Percentiles rank a stretch among this genome's conserved stretches.
phyloP scores from a whole-genome alignment of 192 early-diverging fungal species.

The Lunasporangiospora selenospora region DNA sequence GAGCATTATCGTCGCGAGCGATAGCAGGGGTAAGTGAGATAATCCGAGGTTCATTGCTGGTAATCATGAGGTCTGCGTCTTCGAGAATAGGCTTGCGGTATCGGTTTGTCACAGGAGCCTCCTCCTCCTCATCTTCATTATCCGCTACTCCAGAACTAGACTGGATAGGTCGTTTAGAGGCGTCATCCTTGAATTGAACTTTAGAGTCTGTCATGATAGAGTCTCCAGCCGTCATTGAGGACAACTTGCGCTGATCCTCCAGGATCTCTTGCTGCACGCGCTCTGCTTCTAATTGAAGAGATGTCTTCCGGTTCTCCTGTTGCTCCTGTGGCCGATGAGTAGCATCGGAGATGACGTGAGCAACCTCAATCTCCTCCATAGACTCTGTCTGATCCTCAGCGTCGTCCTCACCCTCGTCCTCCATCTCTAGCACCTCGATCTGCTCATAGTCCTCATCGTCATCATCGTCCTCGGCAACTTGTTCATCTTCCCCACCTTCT shows the following conservation, averaged over 20 bases:
- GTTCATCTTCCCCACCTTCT: conserved; percentile 54
- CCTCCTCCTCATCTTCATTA: conserved; percentile 47
- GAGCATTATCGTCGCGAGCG: conserved; percentile 48
- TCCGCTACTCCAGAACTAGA: conserved; percentile 5
- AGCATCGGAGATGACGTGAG: no score
- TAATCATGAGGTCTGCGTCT: conserved; percentile 29
- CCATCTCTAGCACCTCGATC: conserved; percentile 30
- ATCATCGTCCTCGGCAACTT: conserved; percentile 44
- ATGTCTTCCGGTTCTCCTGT: no score
- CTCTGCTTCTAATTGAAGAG: conserved; percentile 32
- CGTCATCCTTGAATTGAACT: background rate
- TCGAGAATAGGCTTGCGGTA: conserved; percentile 36
- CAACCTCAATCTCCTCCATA: no score
- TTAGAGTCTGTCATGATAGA: no score
- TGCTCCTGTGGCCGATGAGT: no score
- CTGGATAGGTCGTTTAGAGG: background rate
- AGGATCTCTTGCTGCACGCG: conserved; percentile 41
- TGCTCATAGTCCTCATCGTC: conserved; percentile 14
- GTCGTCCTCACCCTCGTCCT: conserved; percentile 28
- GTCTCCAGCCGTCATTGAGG: conserved; percentile 11
- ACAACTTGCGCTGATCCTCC: conserved; percentile 28
- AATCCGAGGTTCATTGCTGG: conserved; percentile 48
- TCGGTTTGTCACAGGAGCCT: conserved; percentile 31
- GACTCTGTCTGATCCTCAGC: no score
- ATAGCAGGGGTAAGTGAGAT: conserved; percentile 58